Evolutionary conservation across 768 basidiomycete genomes (phyloP).

Genomic region (Pulveroboletus sp.): DNA sequence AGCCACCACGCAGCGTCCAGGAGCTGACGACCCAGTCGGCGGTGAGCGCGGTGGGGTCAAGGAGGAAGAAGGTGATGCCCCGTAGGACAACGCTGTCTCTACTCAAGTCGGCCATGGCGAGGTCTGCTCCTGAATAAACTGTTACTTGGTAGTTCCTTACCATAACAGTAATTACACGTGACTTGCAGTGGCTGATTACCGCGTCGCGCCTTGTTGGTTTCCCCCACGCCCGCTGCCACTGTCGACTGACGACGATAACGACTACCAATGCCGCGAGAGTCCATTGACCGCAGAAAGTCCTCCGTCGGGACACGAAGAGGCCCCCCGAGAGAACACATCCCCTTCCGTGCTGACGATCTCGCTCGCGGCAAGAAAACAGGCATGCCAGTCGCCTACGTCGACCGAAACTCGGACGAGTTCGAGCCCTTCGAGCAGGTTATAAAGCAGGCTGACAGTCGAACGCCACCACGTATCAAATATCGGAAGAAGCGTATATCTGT

Average conservation of each 20-base stretch:
- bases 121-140: neutral
- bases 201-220: slow-evolving; percentile 26
- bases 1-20: slow-evolving; percentile 19
- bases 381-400: slow-evolving; percentile 59
- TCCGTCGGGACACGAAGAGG: slow-evolving; percentile 49
- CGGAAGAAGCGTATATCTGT: slow-evolving; percentile 46
- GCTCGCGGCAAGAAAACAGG: slow-evolving; percentile 80
- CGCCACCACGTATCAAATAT: slow-evolving; percentile 52
- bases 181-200: slow-evolving; percentile 24
- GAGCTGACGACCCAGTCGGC: slow-evolving; percentile 15
- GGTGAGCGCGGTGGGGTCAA: slow-evolving; percentile 3
- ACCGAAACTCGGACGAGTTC: slow-evolving; percentile 75
- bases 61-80: neutral
- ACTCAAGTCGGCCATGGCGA: slow-evolving; percentile 20
- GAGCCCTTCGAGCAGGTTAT: slow-evolving; percentile 77
- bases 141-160: neutral
- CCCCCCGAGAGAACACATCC: slow-evolving; percentile 62
- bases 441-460: slow-evolving; percentile 61
- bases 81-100: slow-evolving; percentile 8
- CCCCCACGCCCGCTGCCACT: slow-evolving; percentile 13
- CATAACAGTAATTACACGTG: slow-evolving; percentile 23
- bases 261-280: slow-evolving; percentile 25
- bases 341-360: slow-evolving; percentile 73
- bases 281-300: slow-evolving; percentile 29
- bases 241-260: slow-evolving; percentile 4